phyloP scores from a whole-genome alignment of 2,329 filamentous ascomycete genomes.

The Botrytis paeoniae region DNA sequence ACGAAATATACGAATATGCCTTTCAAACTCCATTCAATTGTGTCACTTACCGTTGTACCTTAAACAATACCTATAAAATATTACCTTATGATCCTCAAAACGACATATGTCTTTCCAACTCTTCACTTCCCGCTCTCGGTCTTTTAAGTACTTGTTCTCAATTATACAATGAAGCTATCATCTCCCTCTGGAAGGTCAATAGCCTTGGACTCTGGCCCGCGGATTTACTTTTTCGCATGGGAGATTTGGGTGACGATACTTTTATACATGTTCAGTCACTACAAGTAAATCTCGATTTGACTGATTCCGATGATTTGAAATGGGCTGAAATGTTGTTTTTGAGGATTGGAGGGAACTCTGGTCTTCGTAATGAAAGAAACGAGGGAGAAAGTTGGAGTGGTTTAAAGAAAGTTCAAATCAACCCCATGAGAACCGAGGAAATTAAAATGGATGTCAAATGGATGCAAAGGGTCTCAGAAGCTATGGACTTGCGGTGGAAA shows the following conservation, averaged over 20 bases:
- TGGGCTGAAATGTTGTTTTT: constrained; percentile 8
- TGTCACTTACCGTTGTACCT: constrained; percentile 10
- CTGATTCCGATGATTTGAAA: constrained; percentile 9
- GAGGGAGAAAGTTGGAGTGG: not conserved
- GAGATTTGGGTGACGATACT: not conserved
- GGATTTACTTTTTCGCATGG: constrained; percentile 12
- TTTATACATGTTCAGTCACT: not conserved
- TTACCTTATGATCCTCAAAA: constrained; percentile 16
- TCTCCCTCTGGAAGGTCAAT: constrained; percentile 13
- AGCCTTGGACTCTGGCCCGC: constrained; percentile 16
- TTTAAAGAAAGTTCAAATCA: constrained; percentile 9
- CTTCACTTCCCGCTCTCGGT: constrained; percentile 1
- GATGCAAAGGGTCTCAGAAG: constrained; percentile 16
- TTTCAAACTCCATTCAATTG: constrained; percentile 6
- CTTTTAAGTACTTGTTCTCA: not conserved
- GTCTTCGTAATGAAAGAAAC: not conserved
- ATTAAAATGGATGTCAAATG: constrained; percentile 16
- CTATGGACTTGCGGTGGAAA: constrained; percentile 5
- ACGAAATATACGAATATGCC: constrained; percentile 17
- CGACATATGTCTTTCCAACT: not conserved
- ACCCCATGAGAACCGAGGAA: constrained; percentile 8
- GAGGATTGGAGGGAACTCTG: not conserved
- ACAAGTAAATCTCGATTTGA: constrained; percentile 15
- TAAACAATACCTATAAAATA: not conserved
- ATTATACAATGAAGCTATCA: not conserved